Percentiles rank a stretch among this genome's conserved stretches.
Conservation (phyloP, 2,329 filamentous ascomycete species). For the Dactylonectria estremocensis region DNA sequence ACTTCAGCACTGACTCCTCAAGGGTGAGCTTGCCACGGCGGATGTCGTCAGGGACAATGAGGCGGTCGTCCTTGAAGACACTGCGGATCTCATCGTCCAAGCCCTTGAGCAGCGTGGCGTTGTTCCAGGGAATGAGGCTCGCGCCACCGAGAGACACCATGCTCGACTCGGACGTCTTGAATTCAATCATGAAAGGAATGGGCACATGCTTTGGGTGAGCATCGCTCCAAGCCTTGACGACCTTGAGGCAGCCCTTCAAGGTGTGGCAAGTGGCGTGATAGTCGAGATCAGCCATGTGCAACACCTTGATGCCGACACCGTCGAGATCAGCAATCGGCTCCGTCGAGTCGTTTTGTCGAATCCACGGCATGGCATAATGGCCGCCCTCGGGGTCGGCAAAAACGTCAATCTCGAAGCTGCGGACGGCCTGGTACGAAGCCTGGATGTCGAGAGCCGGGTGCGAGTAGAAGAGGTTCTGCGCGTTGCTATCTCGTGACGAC, state of each 20-base stretch:
- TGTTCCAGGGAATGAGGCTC: constrained; percentile 57
- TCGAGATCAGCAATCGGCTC: constrained; percentile 56
- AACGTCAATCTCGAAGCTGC: constrained; percentile 64
- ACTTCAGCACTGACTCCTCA: constrained; percentile 60
- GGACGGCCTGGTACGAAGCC: constrained; percentile 60
- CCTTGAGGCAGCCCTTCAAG: constrained; percentile 59
- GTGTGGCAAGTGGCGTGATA: constrained; percentile 63
- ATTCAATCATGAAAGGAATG: constrained; percentile 65
- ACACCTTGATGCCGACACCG: constrained; percentile 62
- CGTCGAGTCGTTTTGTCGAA: constrained; percentile 56
- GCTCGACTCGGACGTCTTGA: constrained; percentile 57
- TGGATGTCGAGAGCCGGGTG: constrained; percentile 62
- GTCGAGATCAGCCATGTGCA: constrained; percentile 66
- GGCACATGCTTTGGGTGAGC: constrained; percentile 61
- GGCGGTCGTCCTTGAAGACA: constrained; percentile 56
- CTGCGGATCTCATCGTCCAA: constrained; percentile 64
- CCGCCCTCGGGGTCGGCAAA: constrained; percentile 65
- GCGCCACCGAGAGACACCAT: constrained; percentile 51
- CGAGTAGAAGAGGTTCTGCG: constrained; percentile 63
- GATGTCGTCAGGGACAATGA: constrained; percentile 64
- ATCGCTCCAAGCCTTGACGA: constrained; percentile 62
- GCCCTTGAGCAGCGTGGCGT: constrained; percentile 57
- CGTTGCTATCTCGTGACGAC: constrained; percentile 53
- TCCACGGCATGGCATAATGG: constrained; percentile 61
- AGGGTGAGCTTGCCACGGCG: constrained; percentile 58